A percentile compares a stretch with the other conserved stretches of the same genome.
These are phyloP conservation scores for Hymenoscyphus infarciens DNA, from an alignment of 2,329 filamentous ascomycete species.

Conservation along the genomic window DNA sequence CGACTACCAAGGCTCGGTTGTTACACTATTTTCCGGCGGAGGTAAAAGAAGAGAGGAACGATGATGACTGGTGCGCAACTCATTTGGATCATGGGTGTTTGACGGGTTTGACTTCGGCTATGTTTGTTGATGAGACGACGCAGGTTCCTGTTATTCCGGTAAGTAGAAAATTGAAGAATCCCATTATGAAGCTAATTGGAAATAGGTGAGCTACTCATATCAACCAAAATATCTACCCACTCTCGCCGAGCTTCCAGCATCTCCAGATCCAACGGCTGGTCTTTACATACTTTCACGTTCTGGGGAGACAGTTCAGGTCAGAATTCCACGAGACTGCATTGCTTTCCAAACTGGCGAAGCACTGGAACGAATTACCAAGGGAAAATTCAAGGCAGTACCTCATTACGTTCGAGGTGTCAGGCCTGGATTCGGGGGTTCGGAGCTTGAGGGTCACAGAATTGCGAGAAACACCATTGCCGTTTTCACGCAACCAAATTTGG, in stretches of 20 bases:
- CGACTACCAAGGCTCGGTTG: slow-evolving; percentile 85
- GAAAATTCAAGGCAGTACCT: slow-evolving; percentile 88
- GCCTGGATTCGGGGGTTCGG: slow-evolving; percentile 41
- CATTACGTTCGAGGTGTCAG: slow-evolving; percentile 86
- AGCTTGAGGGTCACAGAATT: slow-evolving; percentile 48
- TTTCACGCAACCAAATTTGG: slow-evolving; percentile 94
- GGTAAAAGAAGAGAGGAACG: slow-evolving; percentile 42
- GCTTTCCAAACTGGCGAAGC: slow-evolving; percentile 96
- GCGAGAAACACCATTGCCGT: slow-evolving; percentile 89
- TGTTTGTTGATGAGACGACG: slow-evolving; percentile 82
- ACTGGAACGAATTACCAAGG: slow-evolving; percentile 84
- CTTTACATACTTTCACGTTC: slow-evolving; percentile 90
- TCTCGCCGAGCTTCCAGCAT: slow-evolving; percentile 67
- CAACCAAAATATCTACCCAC: slow-evolving; percentile 41
- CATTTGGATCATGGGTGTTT: slow-evolving; percentile 91
- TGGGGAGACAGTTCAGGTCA: slow-evolving; percentile 81
- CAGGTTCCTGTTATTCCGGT: slow-evolving; percentile 36
- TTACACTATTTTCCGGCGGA: slow-evolving; percentile 85
- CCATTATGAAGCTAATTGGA: not conserved
- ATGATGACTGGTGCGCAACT: slow-evolving; percentile 93
- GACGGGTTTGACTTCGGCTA: slow-evolving; percentile 88
- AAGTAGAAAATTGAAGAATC: not conserved
- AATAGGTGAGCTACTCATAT: slow-evolving; percentile 25
- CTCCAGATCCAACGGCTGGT: slow-evolving; percentile 80
- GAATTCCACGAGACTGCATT: slow-evolving; percentile 85